Evolutionary conservation across 2,329 filamentous ascomycete genomes (phyloP), one percentile per base, ranked within the genome.

Genomic region (Berkeleyomyces basicola): DNA sequence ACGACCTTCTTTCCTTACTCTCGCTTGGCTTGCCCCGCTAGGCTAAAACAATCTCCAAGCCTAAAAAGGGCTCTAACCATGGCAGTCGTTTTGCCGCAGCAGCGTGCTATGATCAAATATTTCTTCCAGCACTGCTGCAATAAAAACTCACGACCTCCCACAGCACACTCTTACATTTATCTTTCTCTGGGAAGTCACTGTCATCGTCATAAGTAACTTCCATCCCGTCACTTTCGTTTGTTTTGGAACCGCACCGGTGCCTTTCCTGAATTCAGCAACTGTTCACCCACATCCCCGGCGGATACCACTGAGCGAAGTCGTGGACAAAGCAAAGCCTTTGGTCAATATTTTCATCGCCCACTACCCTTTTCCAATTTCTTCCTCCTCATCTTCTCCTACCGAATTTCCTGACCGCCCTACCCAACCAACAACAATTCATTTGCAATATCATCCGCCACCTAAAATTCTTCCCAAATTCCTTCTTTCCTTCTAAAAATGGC

Each of bases 401-500:
- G 23, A 11, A 44, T 59, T 59, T 58, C 43, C 55, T 47, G 51
- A 61, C 60, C 57, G 39, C 57, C 58, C 46, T 43, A 43, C 49
- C 61, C 62, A 64, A 61, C 62, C 60, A 40, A 61, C 62, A 51
- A 36, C 55, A 46, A 23, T 37, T 57, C 53, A 46, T 51, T 42
- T 44, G 57, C 55, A 46, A 62, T 44, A 59, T 64, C 61, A 46
- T 55, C 61, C 61, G 61, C 51, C 43, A 36, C 37, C 36, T 63
- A 36, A 62, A 64, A 61, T 62, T 55, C 57, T 51, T 51, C 23
- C 23, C 55, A 44, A 47, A 61, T 62, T 59, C 53, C 63, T 44
- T 57, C 47, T 58, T 58, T 37, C 23, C 51, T n/a, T 44, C 23
- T 44, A 68, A 72, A 64, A 65, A 76, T 76, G 74, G 72, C 74